Evolutionary conservation across 2,329 filamentous ascomycete species (phyloP), one percentile per base, ranked within the genome.

Genomic region (Xylariaceae sp.): DNA sequence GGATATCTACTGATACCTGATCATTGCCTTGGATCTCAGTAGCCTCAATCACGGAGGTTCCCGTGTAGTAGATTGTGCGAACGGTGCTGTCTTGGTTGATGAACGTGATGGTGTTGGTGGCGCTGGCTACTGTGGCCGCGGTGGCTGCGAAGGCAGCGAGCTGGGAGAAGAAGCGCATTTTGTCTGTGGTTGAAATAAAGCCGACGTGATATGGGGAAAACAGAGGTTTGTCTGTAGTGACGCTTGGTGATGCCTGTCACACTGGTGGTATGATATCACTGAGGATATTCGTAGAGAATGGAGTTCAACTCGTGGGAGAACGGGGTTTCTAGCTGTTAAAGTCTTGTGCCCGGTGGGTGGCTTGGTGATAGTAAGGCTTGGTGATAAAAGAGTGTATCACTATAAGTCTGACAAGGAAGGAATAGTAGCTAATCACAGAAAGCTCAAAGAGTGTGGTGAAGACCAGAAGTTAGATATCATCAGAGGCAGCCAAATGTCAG

Each of bases 91-190:
- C 80, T 38, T 79, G 73, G 52, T 76, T 80, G 62, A 72, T 54
- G 65, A 83, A 81, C 51, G 73, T 78, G 54, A 83, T 63, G 28
- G 64, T 63, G 62, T 72, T 74, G 22, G 22, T 26, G 57, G 72
- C 74, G 41, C 37, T 42, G 18, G 39, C 50, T 30, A 50, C 22
- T 8, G 41, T 43, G 33, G 39, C 41, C 17, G 49, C 44, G 26
- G 41, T n/a, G 19, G 38, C 37, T 22, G 41, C 43, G n/a, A 49
- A 34, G 17, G 39, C 42, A 38, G 34, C 15, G 9, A 52, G 34
- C 24, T 45, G 39, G 22, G 42, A 32, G 34, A 42, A 41, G 68
- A 78, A 78, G 57, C 72, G 71, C 76, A 81, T 81, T 42, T 68
- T 77, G 69, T 57, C 75, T 65, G 57, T 47, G 52, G 50, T 46